Percentiles rank a stretch among this genome's conserved stretches.
Conservation (phyloP, 352 stramenopile genomes). For the Phytophthora tentaculata region DNA sequence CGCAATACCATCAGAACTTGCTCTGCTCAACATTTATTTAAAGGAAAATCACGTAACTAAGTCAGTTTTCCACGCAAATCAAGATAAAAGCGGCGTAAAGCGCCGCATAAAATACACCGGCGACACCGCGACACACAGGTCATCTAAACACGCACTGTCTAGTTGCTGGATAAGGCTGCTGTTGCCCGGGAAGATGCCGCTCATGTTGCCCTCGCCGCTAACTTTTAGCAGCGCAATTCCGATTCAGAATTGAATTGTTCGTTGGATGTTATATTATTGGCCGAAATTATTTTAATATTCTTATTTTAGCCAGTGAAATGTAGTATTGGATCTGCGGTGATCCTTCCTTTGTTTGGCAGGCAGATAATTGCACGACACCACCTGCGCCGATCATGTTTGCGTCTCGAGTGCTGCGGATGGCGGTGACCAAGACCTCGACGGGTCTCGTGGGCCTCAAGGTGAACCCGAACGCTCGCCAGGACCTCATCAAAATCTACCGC, state of each 20-base stretch:
- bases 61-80: conserved; percentile 12
- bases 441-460: conserved; percentile 85
- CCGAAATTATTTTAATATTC: conserved; percentile 10
- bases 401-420: conserved; percentile 83
- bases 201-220: conserved; percentile 52
- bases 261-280: conserved; percentile 13
- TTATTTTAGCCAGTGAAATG: conserved; percentile 28
- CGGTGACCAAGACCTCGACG: conserved; percentile 88
- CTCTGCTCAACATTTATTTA: conserved; percentile 48
- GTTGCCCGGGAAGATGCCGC: conserved; percentile 78
- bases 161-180: conserved; percentile 86
- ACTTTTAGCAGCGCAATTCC: not conserved
- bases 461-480: conserved; percentile 82
- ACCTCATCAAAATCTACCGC: conserved; percentile 87
- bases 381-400: conserved; percentile 70
- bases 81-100: not conserved
- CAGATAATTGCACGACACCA: conserved; percentile 28
- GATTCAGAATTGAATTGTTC: conserved; percentile 30
- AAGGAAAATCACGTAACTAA: conserved; percentile 9
- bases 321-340: conserved; percentile 32
- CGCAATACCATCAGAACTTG: conserved; percentile 93
- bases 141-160: conserved; percentile 62
- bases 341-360: conserved; percentile 23
- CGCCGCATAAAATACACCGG: conserved; percentile 3
- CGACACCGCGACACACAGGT: not conserved